Base-by-base conservation (phyloP, 2,329 filamentous ascomycete genomes). In the Dactylellina drechsleri region DNA sequence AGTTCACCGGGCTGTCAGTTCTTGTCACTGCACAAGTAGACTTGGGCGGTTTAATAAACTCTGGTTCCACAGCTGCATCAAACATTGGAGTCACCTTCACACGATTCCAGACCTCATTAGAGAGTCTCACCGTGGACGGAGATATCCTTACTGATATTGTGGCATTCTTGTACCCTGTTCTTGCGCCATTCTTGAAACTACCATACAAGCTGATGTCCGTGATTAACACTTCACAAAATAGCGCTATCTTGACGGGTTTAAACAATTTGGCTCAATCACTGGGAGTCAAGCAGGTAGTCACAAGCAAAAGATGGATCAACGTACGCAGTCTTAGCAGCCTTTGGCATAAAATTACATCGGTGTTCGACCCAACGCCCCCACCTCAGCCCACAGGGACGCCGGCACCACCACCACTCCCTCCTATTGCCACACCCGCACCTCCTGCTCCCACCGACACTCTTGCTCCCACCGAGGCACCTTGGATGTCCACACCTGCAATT, bases 81-180 rank as follows among this genome's bases (percentile, higher is more conserved):
- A 65, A 65, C 18, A 60, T 68, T 4, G 66, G 60, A 6, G 15
- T 75, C 4, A 75, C 45, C 12, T 40, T 75, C 6, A 64, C 71
- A 6, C 43, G 52, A 31, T 65, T 75, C 18, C 57, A 75, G 31
- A 68, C 53, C 2, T 75, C 71, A 2, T 36, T 75, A 26, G 41
- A 49, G 1, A 36, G n/a, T 18, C 59, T 75, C 18, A 31, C 65
- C 12, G 2, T 75, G 4, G 64, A 68, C 36, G 71, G 71, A 1
- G 71, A 75, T 58, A 68, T 75, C 20, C n/a, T 75, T 8, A 64
- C 68, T 15, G 71, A 75, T 49, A 75, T 75, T 4, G 71, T 75
- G 0, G 64, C 52, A 1, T 45, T 53, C 10, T 15, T 75, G 12
- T 75, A 75, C 18, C 71, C 71, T 1, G 64, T 75, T 13, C 28